Conservation (phyloP, 805 yeast genomes). For the Starmera pachycereana region DNA sequence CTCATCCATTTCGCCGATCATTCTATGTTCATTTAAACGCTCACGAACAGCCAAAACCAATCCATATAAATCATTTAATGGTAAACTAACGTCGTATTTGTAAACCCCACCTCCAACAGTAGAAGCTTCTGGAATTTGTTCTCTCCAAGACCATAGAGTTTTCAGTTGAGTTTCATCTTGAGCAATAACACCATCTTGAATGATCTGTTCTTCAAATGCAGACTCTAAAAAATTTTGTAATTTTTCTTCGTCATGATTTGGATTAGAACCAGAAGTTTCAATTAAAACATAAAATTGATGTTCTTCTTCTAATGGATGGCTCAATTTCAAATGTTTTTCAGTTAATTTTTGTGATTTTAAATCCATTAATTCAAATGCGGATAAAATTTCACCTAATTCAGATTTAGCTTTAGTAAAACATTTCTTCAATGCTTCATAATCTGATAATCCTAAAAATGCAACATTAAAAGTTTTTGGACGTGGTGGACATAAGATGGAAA, state of each 20-base stretch:
- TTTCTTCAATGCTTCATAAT: conserved; percentile 75
- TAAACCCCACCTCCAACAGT: conserved; percentile 87
- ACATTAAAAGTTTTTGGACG: conserved; percentile 82
- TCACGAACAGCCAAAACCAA: conserved; percentile 71
- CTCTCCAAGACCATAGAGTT: conserved; percentile 94
- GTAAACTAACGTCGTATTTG: conserved; percentile 93
- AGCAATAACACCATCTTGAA: conserved; percentile 91
- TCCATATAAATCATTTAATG: conserved; percentile 70
- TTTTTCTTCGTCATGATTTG: conserved; percentile 88
- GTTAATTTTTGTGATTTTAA: conserved; percentile 54
- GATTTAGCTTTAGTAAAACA: conserved; percentile 69
- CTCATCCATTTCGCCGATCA: conserved; percentile 53
- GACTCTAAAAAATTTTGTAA: conserved; percentile 74
- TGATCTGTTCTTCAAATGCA: conserved; percentile 75
- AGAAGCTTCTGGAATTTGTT: conserved; percentile 82
- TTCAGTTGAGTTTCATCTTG: conserved; percentile 85
- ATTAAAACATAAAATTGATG: conserved; percentile 86
- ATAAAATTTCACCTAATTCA: conserved; percentile 75
- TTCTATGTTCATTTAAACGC: conserved; percentile 42
- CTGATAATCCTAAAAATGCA: conserved; percentile 74
- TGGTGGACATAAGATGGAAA: conserved; percentile 81
- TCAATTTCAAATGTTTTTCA: conserved; percentile 44
- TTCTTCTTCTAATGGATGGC: conserved; percentile 73
- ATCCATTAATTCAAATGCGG: conserved; percentile 95
- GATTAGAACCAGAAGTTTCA: conserved; percentile 93